Evolutionary conservation across 2,329 filamentous ascomycete genomes (phyloP).

Genomic region (Aspergillus pseudoterreus): DNA sequence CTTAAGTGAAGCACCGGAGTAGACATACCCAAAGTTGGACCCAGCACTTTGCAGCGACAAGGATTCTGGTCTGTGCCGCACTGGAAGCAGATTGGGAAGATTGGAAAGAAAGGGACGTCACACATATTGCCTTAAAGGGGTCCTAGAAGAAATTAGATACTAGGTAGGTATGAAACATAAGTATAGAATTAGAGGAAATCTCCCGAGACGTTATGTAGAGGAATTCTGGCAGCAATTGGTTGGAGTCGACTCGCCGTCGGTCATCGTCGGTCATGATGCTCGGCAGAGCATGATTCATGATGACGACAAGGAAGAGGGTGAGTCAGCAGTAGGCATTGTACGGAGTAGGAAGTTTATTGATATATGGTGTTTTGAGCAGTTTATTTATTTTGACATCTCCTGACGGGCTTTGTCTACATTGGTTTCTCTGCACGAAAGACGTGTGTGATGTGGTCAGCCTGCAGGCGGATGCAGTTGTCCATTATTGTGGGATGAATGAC

Average conservation of each 20-base stretch:
- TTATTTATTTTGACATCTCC: not conserved
- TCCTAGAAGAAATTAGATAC: not conserved
- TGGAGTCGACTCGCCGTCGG: not conserved
- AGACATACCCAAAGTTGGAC: conserved; percentile 50
- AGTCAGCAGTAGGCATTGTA: not conserved
- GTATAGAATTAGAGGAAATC: not conserved
- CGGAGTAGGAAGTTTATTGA: no score
- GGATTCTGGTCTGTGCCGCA: conserved; percentile 56
- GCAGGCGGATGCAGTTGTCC: no score
- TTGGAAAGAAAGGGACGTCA: conserved; percentile 40
- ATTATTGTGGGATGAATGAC: no score
- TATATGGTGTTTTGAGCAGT: no score
- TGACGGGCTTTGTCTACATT: no score
- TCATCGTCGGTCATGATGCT: not conserved
- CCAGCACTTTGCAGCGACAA: conserved; percentile 55
- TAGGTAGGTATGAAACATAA: not conserved
- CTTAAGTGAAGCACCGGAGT: not conserved
- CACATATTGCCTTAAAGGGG: conserved; percentile 24
- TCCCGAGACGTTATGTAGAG: not conserved
- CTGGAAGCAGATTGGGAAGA: conserved; percentile 53
- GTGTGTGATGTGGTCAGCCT: no score
- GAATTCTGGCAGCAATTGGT: not conserved
- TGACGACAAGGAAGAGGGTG: conserved; percentile 12
- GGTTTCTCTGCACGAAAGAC: no score
- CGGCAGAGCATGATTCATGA: conserved; percentile 15